Evolutionary conservation across 331 rosid genomes (phyloP).

Genomic region (Malus hybrid): DNA sequence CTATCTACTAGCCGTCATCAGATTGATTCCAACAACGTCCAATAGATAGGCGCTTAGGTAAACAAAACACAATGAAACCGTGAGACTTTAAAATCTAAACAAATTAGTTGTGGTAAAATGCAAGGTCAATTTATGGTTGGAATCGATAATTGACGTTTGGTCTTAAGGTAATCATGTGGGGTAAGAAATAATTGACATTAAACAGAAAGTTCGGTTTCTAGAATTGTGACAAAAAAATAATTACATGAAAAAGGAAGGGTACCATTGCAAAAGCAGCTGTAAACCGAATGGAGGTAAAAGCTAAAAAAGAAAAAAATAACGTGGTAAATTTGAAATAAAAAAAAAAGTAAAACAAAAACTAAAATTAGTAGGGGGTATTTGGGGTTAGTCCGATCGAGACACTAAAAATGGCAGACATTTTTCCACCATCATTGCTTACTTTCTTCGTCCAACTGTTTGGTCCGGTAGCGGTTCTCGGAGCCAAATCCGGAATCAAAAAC

Average conservation of each 20-base stretch:
- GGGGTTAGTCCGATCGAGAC: constrained; percentile 1
- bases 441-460: constrained; percentile 54
- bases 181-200: not conserved
- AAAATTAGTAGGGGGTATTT: constrained; percentile 13
- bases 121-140: not conserved
- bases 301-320: not conserved
- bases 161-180: not conserved
- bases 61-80: too few species aligned
- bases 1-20: not conserved
- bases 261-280: not conserved
- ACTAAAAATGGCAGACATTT: constrained; percentile 37
- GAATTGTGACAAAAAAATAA: not conserved
- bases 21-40: not conserved
- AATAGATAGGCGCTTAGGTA: not conserved
- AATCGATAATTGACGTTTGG: not conserved
- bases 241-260: not conserved
- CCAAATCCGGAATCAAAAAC: constrained; percentile 42
- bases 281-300: not conserved
- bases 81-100: not conserved
- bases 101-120: not conserved
- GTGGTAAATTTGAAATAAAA: not conserved
- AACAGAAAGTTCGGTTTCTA: not conserved
- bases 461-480: constrained; percentile 48
- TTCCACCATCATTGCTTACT: constrained; percentile 20
- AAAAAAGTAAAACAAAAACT: constrained; percentile 19